A percentile compares a stretch with the other conserved stretches of the same genome.
These are phyloP conservation scores for Irpex sp. DNA, from an alignment of 1,284 basidiomycete genomes.

Conservation along the genomic window DNA sequence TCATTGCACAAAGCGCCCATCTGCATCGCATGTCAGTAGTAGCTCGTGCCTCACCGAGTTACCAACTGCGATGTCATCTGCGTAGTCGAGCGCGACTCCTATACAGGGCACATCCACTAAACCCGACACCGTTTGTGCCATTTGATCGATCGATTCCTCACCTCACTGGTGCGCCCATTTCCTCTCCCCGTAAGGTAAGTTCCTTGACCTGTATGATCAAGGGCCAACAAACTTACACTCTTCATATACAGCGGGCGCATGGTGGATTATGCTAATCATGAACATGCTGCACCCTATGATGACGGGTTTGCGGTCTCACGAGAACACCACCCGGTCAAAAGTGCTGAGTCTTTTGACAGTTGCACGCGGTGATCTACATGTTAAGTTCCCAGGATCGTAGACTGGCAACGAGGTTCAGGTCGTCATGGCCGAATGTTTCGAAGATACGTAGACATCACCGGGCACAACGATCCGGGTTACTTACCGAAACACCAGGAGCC, in stretches of 20 bases:
- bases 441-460: not conserved
- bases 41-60: not conserved
- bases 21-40: not conserved
- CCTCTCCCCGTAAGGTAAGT: not conserved
- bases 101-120: not conserved
- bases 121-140: not conserved
- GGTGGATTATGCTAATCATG: not conserved
- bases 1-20: not conserved
- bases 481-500: too few species aligned
- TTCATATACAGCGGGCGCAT: not conserved
- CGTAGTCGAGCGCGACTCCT: not conserved
- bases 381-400: not conserved
- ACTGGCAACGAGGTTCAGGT: not conserved
- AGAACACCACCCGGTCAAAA: not conserved
- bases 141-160: too few species aligned
- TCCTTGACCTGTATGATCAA: not conserved
- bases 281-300: not conserved
- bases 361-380: not conserved
- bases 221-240: not conserved
- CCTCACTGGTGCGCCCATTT: not conserved
- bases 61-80: not conserved
- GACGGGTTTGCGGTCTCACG: not conserved
- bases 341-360: not conserved
- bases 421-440: not conserved
- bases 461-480: too few species aligned